Evolutionary conservation across 129 eudicot genomes (phyloP), one percentile per base, ranked within the genome.

Genomic region (Apium graveolens): DNA sequence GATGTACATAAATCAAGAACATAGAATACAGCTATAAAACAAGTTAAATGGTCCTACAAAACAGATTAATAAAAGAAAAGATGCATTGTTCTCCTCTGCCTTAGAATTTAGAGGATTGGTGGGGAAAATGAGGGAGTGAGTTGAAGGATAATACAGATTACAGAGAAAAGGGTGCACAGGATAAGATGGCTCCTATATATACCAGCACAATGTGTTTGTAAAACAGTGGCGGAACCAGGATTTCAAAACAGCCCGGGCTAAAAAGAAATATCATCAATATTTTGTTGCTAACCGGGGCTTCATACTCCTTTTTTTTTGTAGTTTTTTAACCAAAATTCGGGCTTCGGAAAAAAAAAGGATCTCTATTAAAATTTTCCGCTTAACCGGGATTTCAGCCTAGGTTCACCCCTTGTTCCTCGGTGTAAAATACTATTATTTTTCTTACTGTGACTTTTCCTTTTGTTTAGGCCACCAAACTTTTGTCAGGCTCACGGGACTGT

Each of bases 401-500:
- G 37, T 35, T 35, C 37, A 3, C 37, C 37, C 37, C 37, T 35
- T 35, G 3, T 35, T 35, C 37, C 37, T 3, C 3, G 37, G 29
- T 57, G 65, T 57, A 26, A 37, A 14, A 8, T 35, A 70, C 7
- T 70, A 70, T 70, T 34, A 29, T 34, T 69, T 70, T 34, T 70
- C 44, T 70, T 70, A 70, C 87, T n/a, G 21, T 74, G 21, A 4
- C 37, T 43, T 39, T 44, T n/a, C 26, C 79, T 77, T 49, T 46
- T 78, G 73, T 76, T 85, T 73, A 80, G 84, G 89, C 44, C 82
- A 79, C 85, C 85, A 72, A 86, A 86, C 89, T 88, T 92, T 88
- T 73, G 89, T 95, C 92, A 82, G 84, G 82, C 83, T 94, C 98
- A 91, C 97, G 97, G 85, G 93, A 79, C 79, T 88, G 85, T 91